Base-by-base conservation (phyloP, 2,329 filamentous ascomycete species). In the Aspergillus sojae region DNA sequence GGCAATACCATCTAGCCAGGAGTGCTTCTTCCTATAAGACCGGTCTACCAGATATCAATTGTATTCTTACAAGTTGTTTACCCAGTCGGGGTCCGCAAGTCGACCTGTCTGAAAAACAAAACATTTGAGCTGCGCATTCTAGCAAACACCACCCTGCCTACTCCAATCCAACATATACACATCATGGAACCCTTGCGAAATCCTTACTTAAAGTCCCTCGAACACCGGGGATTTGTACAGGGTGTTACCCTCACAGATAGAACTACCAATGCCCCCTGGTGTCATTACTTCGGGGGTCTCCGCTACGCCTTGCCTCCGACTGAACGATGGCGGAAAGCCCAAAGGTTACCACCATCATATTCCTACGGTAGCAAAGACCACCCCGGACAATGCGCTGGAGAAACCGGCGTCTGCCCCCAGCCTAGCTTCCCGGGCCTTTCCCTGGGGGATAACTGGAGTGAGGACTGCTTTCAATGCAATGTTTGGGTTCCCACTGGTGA, bases 401-500 rank as follows among this genome's bases (percentile, higher is more conserved):
- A 62, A 6, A 68, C 75, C 1, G 70, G 75, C 62, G 62, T 83
- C 3, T 87, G 85, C 71, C 85, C 86, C 0, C 86, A 88, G 67
- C 81, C 82, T 1, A 70, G 70, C 1, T 76, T 76, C 45, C 19
- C 70, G 50, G 60, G 62, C 19, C 72, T 73, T n/a, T 68, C 72
- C 11, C 68, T 68, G 1, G 63, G 72, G 5, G 80, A 78, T 71
- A 78, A 61, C 0, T 76, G 71, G 70, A 66, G 80, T 56, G 85
- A 88, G 67, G 84, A 88, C 71, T 87, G 85, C 64, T 78, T 87
- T 64, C 83, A 86, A 66, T 75, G 79, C 57, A 87, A 87, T 70
- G 77, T 88, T 5, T 87, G 84, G 80, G 77, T 86, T 45, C 85
- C 86, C 3, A 67, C 73, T 23, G 84, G 81, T 5, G 71, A 78